Conservation (phyloP, 768 basidiomycete genomes). For the Hebeloma cylindrosporum region DNA sequence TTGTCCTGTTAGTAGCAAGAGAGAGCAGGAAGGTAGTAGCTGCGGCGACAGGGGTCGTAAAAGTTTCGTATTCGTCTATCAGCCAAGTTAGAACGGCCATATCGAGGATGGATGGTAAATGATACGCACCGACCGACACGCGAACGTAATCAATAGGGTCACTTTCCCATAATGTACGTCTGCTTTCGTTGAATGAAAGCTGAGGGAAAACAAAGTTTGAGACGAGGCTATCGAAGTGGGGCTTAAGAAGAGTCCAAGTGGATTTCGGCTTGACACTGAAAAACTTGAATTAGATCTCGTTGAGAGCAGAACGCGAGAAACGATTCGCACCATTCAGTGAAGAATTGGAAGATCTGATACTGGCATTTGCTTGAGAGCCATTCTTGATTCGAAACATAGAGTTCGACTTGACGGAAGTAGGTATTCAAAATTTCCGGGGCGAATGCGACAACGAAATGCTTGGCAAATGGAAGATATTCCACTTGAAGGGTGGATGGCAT, state of each 20-base stretch:
- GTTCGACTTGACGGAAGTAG: slow-evolving; percentile 70
- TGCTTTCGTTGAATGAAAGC: slow-evolving; percentile 70
- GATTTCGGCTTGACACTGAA: slow-evolving; percentile 86
- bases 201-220: slow-evolving; percentile 84
- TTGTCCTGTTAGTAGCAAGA: slow-evolving; percentile 77
- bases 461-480: slow-evolving; percentile 69
- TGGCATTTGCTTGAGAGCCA: slow-evolving; percentile 86
- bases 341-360: slow-evolving; percentile 81
- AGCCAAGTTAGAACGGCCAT: not conserved
- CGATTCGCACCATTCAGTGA: slow-evolving; percentile 76
- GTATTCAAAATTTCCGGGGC: slow-evolving; percentile 87
- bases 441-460: slow-evolving; percentile 74
- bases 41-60: slow-evolving; percentile 72
- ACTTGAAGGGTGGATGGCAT: slow-evolving; percentile 70
- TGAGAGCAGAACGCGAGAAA: not conserved
- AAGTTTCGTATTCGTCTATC: slow-evolving; percentile 79
- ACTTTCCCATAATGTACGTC: slow-evolving; percentile 70
- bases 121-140: slow-evolving; percentile 60
- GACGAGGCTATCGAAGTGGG: slow-evolving; percentile 77
- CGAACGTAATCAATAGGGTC: slow-evolving; percentile 86
- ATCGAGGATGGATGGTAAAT: not conserved
- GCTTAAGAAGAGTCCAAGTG: slow-evolving; percentile 88
- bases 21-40: slow-evolving; percentile 81
- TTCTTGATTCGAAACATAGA: slow-evolving; percentile 68
- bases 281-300: slow-evolving; percentile 1